Conservation (phyloP, 345 rosid genomes). For the Theobroma cacao region DNA sequence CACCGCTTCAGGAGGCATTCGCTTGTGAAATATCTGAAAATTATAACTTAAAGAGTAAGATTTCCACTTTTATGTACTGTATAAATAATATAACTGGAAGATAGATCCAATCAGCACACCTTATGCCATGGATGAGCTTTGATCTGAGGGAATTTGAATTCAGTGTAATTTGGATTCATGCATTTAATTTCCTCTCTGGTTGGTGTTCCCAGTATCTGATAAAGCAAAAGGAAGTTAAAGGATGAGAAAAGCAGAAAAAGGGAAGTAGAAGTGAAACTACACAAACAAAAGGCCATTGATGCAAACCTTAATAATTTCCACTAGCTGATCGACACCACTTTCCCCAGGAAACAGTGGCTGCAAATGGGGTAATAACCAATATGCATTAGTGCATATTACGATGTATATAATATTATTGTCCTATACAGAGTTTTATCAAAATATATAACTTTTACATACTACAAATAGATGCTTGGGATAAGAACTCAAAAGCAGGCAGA, state of each 20-base stretch:
- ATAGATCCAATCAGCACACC: constrained; percentile 38
- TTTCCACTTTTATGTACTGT: background rate
- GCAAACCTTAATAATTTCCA: constrained; percentile 92
- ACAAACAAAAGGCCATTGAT: constrained; percentile 1
- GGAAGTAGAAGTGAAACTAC: background rate
- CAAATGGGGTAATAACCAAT: constrained; percentile 21
- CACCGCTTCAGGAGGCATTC: constrained; percentile 71
- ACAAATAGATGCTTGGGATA: background rate
- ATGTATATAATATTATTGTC: background rate
- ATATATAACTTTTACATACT: background rate
- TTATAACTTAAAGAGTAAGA: background rate
- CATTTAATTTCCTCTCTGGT: constrained; percentile 97
- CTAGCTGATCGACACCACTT: constrained; percentile 95
- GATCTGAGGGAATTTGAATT: constrained; percentile 97
- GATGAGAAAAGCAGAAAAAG: background rate
- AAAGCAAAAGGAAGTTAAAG: background rate
- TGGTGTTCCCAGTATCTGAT: constrained; percentile 91
- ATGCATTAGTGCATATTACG: constrained; percentile 14
- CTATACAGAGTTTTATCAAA: background rate
- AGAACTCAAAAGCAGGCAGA: background rate
- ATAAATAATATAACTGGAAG: background rate
- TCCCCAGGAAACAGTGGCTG: constrained; percentile 98
- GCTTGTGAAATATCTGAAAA: constrained; percentile 69
- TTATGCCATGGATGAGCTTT: constrained; percentile 99
- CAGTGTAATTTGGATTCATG: constrained; percentile 97